Evolutionary conservation across 495 filamentous ascomycete species (phyloP).

Genomic region (Penicillium cinerascens): DNA sequence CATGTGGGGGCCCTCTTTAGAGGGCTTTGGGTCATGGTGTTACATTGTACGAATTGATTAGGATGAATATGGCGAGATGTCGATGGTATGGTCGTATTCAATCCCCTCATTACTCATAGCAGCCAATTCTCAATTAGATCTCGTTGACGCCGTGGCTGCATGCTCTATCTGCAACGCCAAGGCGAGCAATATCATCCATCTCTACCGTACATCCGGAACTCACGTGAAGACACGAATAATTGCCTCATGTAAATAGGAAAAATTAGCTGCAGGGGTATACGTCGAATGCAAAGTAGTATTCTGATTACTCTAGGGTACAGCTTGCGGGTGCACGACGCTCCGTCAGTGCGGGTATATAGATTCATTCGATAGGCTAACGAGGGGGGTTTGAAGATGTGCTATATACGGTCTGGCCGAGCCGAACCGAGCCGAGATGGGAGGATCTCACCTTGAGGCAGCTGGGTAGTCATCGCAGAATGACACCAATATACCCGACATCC

Average conservation of each 20-base stretch:
- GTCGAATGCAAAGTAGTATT: too few species aligned
- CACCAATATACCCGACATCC: background rate
- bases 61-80: background rate
- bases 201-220: too few species aligned
- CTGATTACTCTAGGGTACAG: background rate
- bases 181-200: too few species aligned
- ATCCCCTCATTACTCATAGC: background rate
- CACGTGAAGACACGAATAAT: too few species aligned
- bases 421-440: background rate
- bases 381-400: background rate
- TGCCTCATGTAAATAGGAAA: too few species aligned
- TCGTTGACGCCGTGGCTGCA: background rate
- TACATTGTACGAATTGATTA: background rate
- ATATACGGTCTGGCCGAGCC: background rate
- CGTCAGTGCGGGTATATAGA: background rate
- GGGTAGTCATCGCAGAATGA: background rate
- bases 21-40: background rate
- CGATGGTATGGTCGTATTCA: background rate
- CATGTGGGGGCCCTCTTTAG: too few species aligned
- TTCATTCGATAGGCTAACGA: constrained; percentile 5
- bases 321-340: background rate
- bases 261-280: too few species aligned
- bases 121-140: background rate
- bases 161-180: background rate
- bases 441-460: too few species aligned